Evolutionary conservation across 306 rosid genomes (phyloP).

Genomic region (Malus sylvestris): DNA sequence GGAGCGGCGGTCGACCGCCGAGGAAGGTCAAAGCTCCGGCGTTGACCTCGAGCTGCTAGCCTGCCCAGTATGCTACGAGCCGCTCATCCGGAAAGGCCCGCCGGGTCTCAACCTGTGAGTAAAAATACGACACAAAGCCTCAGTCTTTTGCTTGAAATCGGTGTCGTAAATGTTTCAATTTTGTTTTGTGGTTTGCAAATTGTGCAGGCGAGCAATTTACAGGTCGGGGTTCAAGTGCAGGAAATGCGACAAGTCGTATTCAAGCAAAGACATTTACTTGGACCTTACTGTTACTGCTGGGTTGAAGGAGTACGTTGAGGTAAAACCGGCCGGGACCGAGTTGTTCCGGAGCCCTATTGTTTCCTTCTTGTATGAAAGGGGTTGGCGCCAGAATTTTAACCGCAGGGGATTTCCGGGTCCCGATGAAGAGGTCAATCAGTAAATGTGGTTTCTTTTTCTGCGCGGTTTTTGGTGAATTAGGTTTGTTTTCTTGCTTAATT

Average conservation of each 20-base stretch:
- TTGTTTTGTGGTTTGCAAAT: not conserved
- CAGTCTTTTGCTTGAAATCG: not conserved
- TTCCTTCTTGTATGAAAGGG: slow-evolving; percentile 92
- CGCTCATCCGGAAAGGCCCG: slow-evolving; percentile 82
- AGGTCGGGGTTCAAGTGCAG: slow-evolving; percentile 84
- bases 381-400: slow-evolving; percentile 93
- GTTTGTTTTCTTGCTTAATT: too few species aligned
- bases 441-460: not conserved
- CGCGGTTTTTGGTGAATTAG: not conserved
- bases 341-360: slow-evolving; percentile 94
- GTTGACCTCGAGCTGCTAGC: slow-evolving; percentile 40
- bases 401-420: slow-evolving; percentile 91
- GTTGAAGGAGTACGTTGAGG: slow-evolving; percentile 62
- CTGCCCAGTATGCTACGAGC: slow-evolving; percentile 85
- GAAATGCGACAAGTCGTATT: slow-evolving; percentile 69
- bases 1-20: slow-evolving; percentile 26
- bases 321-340: slow-evolving; percentile 60
- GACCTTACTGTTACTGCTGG: slow-evolving; percentile 80
- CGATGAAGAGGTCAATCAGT: slow-evolving; percentile 65
- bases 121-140: not conserved
- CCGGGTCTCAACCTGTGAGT: slow-evolving; percentile 80
- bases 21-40: slow-evolving; percentile 33
- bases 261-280: slow-evolving; percentile 73
- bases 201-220: slow-evolving; percentile 66
- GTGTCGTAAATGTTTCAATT: not conserved